These are phyloP conservation scores for Echium plantagineum DNA, from an alignment of 257 asterid genomes.

Conservation along the genomic window DNA sequence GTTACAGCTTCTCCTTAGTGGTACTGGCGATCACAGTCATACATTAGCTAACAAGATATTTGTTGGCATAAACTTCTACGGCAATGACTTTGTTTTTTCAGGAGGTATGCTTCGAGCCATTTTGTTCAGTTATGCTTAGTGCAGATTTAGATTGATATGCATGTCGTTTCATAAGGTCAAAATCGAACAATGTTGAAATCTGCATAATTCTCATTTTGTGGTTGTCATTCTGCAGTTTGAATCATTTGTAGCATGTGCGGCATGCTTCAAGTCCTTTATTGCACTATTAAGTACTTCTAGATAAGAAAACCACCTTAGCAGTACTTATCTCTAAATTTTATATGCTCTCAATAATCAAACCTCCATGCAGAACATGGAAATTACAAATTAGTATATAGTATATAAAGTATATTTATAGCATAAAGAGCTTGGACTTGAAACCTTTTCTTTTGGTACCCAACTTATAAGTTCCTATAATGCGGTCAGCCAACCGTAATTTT, in stretches of 20 bases:
- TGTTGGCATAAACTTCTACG: constrained; percentile 77
- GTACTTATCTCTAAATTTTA: background rate
- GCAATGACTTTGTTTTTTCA: constrained; percentile 67
- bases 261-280: background rate
- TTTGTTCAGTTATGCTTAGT: background rate
- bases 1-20: constrained; percentile 50
- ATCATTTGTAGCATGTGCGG: background rate
- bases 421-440: background rate
- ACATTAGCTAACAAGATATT: constrained; percentile 48
- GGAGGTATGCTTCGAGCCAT: constrained; percentile 43
- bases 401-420: too few relatives aligned
- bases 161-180: background rate
- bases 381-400: too few relatives aligned
- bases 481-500: background rate
- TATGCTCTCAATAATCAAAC: background rate
- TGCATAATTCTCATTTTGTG: background rate
- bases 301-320: background rate
- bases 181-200: background rate
- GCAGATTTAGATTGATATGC: background rate
- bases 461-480: background rate
- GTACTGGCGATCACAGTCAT: constrained; percentile 14
- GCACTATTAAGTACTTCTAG: background rate
- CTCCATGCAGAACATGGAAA: background rate
- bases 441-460: background rate
- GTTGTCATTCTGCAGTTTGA: background rate